Percentiles rank a stretch among this genome's conserved stretches.
phyloP scores from a whole-genome alignment of 2,329 filamentous ascomycete genomes.

The Phoma sp. region DNA sequence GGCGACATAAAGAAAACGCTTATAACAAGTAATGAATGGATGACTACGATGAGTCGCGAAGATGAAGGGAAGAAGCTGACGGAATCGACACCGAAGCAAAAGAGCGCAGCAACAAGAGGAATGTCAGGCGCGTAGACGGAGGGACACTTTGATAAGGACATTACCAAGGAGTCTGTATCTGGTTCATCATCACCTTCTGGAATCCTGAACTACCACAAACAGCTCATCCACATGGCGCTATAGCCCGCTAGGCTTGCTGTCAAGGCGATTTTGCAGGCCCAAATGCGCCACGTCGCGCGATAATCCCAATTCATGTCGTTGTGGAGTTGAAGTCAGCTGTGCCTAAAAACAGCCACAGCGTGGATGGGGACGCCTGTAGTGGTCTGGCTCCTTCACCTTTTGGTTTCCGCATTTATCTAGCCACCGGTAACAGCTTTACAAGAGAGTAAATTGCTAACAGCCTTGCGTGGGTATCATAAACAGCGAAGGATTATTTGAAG shows the following conservation, averaged over 20 bases:
- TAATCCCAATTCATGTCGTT: not conserved
- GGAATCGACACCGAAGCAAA: not conserved
- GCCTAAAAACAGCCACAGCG: not conserved
- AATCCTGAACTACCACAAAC: not conserved
- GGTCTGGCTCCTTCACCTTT: not conserved
- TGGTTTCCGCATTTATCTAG: not conserved
- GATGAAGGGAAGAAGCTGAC: not conserved
- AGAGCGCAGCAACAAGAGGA: not conserved
- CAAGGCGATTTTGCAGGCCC: not conserved
- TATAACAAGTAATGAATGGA: not conserved
- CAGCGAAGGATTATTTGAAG: not conserved
- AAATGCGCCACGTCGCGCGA: not conserved
- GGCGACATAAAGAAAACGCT: not conserved
- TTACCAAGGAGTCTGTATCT: not conserved
- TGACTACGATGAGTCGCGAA: not conserved
- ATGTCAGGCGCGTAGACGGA: not conserved
- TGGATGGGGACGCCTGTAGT: not conserved
- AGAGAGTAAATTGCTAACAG: not conserved
- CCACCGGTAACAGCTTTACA: not conserved
- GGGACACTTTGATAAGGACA: not conserved
- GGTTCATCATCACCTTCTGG: not conserved
- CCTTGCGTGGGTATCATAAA: not conserved
- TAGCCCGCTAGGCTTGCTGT: not conserved
- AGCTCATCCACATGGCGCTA: not conserved
- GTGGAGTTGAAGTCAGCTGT: not conserved